A percentile compares a stretch with the other conserved stretches of the same genome.
Evolutionary conservation across 768 basidiomycete species (phyloP).

Genomic region (Russula brevipes): DNA sequence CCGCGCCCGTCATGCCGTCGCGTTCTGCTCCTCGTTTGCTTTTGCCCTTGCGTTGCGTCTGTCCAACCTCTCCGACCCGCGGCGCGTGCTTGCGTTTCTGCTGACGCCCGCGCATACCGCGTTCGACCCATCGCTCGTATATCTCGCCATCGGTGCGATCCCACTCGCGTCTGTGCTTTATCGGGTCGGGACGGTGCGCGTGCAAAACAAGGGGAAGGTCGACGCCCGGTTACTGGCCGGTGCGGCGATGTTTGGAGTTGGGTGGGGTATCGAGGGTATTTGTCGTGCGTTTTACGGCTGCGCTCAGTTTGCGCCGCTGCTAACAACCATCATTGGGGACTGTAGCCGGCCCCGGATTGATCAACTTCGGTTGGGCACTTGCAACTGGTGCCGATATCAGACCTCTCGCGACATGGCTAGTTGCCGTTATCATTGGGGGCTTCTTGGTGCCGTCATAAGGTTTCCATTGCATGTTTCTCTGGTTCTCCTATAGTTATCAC

Average conservation of each 20-base stretch:
- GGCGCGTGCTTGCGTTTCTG: conserved; percentile 49
- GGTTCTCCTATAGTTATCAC: not conserved
- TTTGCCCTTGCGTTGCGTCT: conserved; percentile 53
- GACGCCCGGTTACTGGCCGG: conserved; percentile 46
- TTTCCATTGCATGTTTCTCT: not conserved
- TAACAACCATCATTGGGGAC: conserved; percentile 7
- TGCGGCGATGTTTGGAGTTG: conserved; percentile 53
- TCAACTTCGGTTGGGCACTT: conserved; percentile 53
- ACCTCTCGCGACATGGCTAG: conserved; percentile 40
- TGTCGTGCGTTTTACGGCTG: conserved; percentile 47
- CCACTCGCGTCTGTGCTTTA: conserved; percentile 45
- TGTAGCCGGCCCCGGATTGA: conserved; percentile 56
- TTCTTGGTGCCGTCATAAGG: conserved; percentile 20
- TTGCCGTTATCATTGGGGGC: conserved; percentile 29
- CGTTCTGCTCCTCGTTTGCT: conserved; percentile 40
- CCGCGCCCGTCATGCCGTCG: conserved; percentile 28
- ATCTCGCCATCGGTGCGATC: conserved; percentile 50
- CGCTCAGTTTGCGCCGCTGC: not conserved
- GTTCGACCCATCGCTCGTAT: conserved; percentile 54
- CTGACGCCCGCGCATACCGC: conserved; percentile 43
- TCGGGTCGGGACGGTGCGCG: conserved; percentile 36
- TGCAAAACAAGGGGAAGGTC: conserved; percentile 39
- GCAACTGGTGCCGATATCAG: conserved; percentile 34
- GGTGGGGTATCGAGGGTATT: conserved; percentile 57
- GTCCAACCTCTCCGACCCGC: conserved; percentile 47